phyloP scores from a whole-genome alignment of 164 flowering plant genomes.

The Tinospora cordifolia region DNA sequence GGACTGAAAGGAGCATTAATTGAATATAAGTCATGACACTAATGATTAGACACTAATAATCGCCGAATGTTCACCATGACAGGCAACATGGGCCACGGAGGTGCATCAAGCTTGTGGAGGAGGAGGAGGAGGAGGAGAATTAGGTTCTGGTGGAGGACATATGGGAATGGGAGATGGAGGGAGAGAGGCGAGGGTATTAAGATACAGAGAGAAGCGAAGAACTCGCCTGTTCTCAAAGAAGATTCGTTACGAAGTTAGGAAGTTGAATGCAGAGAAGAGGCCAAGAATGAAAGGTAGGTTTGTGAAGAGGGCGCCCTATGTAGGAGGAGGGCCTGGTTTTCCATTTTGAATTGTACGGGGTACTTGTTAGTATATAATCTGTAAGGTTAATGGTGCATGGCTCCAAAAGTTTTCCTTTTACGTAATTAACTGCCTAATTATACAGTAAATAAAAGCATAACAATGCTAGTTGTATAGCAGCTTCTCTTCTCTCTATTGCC shows the following conservation, averaged over 20 bases:
- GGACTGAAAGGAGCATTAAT: too few species aligned
- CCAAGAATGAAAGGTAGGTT: constrained; percentile 89
- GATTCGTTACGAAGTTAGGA: constrained; percentile 87
- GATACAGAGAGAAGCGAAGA: constrained; percentile 82
- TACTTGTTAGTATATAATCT: too few species aligned
- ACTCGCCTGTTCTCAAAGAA: constrained; percentile 86
- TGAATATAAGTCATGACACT: too few species aligned
- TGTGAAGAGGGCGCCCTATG: constrained; percentile 60
- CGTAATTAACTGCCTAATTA: too few species aligned
- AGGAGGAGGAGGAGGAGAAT: constrained; percentile 24
- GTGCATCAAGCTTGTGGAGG: constrained; percentile 31
- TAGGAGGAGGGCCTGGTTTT: constrained; percentile 27
- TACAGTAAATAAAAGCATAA: too few species aligned
- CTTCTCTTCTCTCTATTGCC: too few species aligned
- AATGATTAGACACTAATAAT: too few species aligned
- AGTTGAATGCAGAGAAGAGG: constrained; percentile 88
- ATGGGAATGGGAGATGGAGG: constrained; percentile 47
- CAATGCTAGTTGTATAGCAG: too few species aligned
- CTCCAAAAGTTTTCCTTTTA: too few species aligned
- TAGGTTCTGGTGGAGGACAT: constrained; percentile 24
- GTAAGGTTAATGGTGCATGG: too few species aligned
- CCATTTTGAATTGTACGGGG: constrained; percentile 20
- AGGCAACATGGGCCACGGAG: constrained; percentile 34
- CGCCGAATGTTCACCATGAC: not conserved
- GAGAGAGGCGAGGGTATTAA: constrained; percentile 80